Evolutionary conservation across 164 flowering plant genomes (phyloP).

Genomic region (Dillenia turbinata): DNA sequence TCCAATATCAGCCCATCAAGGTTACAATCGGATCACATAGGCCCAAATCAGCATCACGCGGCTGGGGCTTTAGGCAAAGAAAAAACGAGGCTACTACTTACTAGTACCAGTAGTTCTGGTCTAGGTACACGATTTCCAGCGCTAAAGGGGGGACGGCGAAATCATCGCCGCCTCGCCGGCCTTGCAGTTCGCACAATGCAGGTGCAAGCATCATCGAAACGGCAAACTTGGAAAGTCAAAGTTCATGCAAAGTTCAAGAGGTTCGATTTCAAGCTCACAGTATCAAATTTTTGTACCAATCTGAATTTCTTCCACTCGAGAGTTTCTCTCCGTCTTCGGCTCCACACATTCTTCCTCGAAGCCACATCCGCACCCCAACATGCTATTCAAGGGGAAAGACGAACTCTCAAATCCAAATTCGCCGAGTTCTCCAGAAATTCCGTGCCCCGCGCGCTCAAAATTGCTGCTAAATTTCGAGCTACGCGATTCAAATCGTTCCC

Average conservation of each 20-base stretch:
- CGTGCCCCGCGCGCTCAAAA: neutral
- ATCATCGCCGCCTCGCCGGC: too few species aligned
- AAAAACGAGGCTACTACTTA: too few species aligned
- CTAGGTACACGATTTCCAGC: too few species aligned
- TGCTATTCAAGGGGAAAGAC: neutral
- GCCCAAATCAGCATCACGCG: too few species aligned
- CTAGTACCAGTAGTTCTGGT: too few species aligned
- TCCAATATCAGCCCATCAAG: too few species aligned
- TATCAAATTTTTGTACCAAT: constrained; percentile 12
- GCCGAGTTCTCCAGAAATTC: constrained; percentile 8
- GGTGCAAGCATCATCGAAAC: neutral
- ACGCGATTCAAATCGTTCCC: neutral
- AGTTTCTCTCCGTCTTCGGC: constrained; percentile 16
- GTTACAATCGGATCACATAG: too few species aligned
- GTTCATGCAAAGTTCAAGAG: constrained; percentile 22
- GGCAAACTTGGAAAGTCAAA: constrained; percentile 22
- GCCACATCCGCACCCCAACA: constrained; percentile 9
- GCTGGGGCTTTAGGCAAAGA: too few species aligned
- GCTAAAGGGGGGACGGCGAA: too few species aligned
- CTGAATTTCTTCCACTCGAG: constrained; percentile 7
- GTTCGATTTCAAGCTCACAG: constrained; percentile 25
- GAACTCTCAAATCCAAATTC: constrained; percentile 15
- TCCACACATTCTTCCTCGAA: constrained; percentile 14
- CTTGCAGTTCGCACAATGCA: too few species aligned
- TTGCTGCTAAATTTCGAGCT: neutral